Evolutionary conservation across 2,329 filamentous ascomycete species (phyloP).

Genomic region (Ophiocordyceps camponoti-rufipedis): DNA sequence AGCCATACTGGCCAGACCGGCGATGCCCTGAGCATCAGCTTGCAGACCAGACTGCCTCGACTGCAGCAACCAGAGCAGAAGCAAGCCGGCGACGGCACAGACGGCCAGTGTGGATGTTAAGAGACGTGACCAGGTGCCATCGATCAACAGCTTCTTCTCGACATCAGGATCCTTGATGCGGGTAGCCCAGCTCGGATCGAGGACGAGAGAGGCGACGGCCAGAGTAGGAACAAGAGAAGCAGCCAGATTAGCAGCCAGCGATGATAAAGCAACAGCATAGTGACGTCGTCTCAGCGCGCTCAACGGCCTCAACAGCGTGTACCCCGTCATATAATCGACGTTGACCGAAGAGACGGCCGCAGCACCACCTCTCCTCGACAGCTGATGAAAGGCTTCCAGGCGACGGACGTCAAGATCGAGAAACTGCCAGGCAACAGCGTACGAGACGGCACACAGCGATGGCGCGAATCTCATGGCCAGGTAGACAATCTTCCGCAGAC

Average conservation of each 20-base stretch:
- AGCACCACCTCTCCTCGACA: constrained; percentile 41
- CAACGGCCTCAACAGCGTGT: constrained; percentile 46
- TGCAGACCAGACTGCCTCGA: constrained; percentile 45
- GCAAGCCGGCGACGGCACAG: constrained; percentile 37
- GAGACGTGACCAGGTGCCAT: constrained; percentile 40
- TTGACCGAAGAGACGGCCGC: constrained; percentile 50
- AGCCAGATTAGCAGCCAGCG: constrained; percentile 44
- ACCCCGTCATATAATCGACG: constrained; percentile 54
- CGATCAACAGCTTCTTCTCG: constrained; percentile 36
- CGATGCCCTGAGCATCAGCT: constrained; percentile 53
- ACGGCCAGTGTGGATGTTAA: constrained; percentile 36
- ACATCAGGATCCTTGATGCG: constrained; percentile 21
- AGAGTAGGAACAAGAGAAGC: constrained; percentile 52
- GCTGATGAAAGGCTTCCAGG: constrained; percentile 48
- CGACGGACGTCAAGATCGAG: constrained; percentile 48
- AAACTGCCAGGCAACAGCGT: constrained; percentile 47
- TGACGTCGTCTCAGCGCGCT: constrained; percentile 43
- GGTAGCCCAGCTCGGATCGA: constrained; percentile 30
- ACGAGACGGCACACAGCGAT: constrained; percentile 40
- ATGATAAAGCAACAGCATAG: constrained; percentile 50
- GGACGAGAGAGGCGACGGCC: constrained; percentile 41
- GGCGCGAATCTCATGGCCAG: constrained; percentile 47
- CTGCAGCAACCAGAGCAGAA: constrained; percentile 42
- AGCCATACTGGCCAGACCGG: constrained; percentile 58
- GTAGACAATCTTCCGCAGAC: constrained; percentile 33